Evolutionary conservation across 441 rosid genomes (phyloP), one percentile per base, ranked within the genome.

Genomic region (Erysimum cheiri): DNA sequence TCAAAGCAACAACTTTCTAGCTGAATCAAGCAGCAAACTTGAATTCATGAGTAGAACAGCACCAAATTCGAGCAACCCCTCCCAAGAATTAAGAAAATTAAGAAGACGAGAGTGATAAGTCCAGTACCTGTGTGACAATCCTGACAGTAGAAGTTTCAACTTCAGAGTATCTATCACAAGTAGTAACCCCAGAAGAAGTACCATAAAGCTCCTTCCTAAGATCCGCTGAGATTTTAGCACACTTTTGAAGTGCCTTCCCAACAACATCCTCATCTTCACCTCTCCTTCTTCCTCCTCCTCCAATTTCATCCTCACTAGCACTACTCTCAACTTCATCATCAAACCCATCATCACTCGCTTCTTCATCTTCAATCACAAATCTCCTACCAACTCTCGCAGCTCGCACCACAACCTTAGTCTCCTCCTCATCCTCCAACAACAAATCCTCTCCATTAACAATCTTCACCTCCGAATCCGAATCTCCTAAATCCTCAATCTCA

Each of bases 201-300:
- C 99, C 98, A 55, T 87, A 92, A 8, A 94, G 82, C 81, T 87
- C 94, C 66, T 79, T 83, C 75, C 88, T 83, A 33, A 94, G 82
- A 72, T 87, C 97, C 26, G 81, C 74, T 2, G 99, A 92, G 74
- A 87, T 94, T 66, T 85, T 90, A 2, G 92, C 85, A 73, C 98
- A 94, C 76, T 87, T 92, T 64, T 87, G 96, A 77, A 92, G 69
- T 14, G 99, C 96, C 72, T 85, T 86, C 43, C 94, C 96, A 3
- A 94, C 97, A 59, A 92, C 96, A 71, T 92, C 98, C 37, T 84
- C 88, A 0, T 85, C 87, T 10, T 35, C 58, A 3, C 65, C 72
- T 44, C 70, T 80, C 2, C 73, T 60, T 12, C 73, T 40, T 22
- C 79, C 67, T 17, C n/a, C 61, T 11, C 73, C 40, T 22, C 79